These are phyloP conservation scores for Nicotiana otophora DNA, from an alignment of 257 asterid genomes.

Conservation along the genomic window DNA sequence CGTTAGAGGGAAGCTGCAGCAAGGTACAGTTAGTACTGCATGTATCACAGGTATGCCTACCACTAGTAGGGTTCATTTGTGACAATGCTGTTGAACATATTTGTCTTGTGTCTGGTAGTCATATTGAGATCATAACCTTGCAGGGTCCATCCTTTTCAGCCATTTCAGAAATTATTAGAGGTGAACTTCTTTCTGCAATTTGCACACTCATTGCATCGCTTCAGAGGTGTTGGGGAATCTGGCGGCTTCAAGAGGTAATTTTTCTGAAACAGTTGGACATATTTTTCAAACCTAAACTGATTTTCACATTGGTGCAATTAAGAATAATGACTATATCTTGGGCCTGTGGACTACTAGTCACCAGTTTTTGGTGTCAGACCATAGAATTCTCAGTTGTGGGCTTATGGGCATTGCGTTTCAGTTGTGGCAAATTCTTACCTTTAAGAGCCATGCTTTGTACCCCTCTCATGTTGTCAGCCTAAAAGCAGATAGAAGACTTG, in stretches of 20 bases:
- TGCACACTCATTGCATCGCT: constrained; percentile 73
- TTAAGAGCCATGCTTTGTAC: neutral
- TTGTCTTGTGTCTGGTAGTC: constrained; percentile 9
- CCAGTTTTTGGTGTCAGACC: neutral
- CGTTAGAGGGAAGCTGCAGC: constrained; percentile 69
- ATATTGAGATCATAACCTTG: constrained; percentile 12
- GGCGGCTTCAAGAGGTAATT: constrained; percentile 88
- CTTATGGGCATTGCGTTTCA: neutral
- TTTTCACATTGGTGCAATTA: neutral
- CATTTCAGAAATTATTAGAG: constrained; percentile 33
- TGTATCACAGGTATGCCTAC: constrained; percentile 55
- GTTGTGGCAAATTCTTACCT: neutral
- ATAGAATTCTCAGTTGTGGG: neutral
- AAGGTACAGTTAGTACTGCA: constrained; percentile 56
- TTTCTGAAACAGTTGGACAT: neutral
- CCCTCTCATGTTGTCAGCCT: neutral
- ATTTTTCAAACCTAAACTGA: neutral
- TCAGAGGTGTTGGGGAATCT: constrained; percentile 69
- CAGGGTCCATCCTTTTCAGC: constrained; percentile 71
- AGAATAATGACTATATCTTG: neutral
- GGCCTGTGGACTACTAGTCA: neutral
- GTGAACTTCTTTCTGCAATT: constrained; percentile 49
- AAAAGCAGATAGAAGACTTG: no score
- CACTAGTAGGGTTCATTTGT: neutral
- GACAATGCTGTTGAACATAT: neutral